A percentile compares a stretch with the other conserved stretches of the same genome.
Conservation (phyloP, 2,329 filamentous ascomycete genomes). For the Pseudogymnoascus sp. region DNA sequence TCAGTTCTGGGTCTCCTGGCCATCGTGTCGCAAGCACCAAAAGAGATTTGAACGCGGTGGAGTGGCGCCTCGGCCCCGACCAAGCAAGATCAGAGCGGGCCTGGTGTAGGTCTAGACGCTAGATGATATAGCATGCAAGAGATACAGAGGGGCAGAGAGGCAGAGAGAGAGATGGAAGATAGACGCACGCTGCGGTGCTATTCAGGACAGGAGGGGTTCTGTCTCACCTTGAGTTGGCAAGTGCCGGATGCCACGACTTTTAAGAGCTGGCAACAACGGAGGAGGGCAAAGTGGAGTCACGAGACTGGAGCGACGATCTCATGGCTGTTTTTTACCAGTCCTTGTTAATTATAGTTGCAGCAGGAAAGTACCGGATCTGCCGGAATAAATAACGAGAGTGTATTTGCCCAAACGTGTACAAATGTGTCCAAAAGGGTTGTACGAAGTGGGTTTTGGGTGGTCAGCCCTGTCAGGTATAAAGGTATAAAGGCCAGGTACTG, state of each 20-base stretch:
- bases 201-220: conserved; percentile 8
- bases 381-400: conserved; percentile 4
- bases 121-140: conserved; percentile 7
- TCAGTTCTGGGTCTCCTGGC: conserved; percentile 31
- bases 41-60: conserved; percentile 3
- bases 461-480: conserved; percentile 1
- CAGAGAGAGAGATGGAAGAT: not conserved
- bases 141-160: not conserved
- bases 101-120: not conserved
- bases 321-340: conserved; percentile 3
- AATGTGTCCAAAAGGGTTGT: not conserved
- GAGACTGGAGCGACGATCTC: conserved; percentile 4
- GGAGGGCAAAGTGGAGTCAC: conserved; percentile 6
- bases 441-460: not conserved
- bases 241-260: conserved; percentile 9
- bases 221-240: conserved; percentile 9
- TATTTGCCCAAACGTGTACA: not conserved
- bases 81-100: conserved; percentile 9
- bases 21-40: conserved; percentile 21
- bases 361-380: conserved; percentile 8
- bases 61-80: not conserved
- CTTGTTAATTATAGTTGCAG: conserved; percentile 10
- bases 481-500: conserved; percentile 9
- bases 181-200: not conserved
- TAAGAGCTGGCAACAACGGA: conserved; percentile 2